Base-by-base conservation (phyloP, 2,329 filamentous ascomycete species). In the Cordyceps farinosa region DNA sequence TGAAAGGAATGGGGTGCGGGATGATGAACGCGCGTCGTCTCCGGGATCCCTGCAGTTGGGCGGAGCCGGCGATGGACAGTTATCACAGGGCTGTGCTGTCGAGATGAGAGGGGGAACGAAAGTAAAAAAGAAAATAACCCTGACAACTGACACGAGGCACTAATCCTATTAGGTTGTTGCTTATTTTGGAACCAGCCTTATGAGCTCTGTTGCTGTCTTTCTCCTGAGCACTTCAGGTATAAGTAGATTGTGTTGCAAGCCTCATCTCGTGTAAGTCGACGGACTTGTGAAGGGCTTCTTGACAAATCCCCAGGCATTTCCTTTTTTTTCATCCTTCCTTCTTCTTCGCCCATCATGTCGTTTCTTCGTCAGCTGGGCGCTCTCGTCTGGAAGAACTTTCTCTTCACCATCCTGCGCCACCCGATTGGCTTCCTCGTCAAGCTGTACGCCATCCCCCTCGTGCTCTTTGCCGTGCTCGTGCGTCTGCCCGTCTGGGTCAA, bases 391-490 rank as follows among this genome's bases (percentile, higher is more conserved):
- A 72, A 71, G 65, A 71, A 70, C 38, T 57, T 71, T 17, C 56
- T 69, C 58, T 45, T 70, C 42, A 65, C 67, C n/a, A 64, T 68
- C 42, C 62, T 67, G 36, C 60, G 70, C 27, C 67, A 67, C 13
- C 69, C 68, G 45, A 15, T 70, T 11, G 65, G 69, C 38, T 70
- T 69, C 52, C 45, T 71, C 45, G 29, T 74, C n/a, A 68, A 66
- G 36, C 65, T 66, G 30, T 71, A 70, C 30, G 66, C 67, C 34
- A 60, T 70, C 1, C 73, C 74, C 1, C 67, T 75, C 34, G 62
- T 69, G n/a, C 65, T 74, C 48, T 70, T 74, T 44, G 67, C 68
- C 53, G 52, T 74, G 13, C 67, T 72, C n/a, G 66, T 69, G 3
- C 69, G 67, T 38, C 71, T 74, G 45, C 69, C 69, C 1, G 67